Conservation (phyloP, 768 basidiomycete species). For the Pulveroboletus sp. region DNA sequence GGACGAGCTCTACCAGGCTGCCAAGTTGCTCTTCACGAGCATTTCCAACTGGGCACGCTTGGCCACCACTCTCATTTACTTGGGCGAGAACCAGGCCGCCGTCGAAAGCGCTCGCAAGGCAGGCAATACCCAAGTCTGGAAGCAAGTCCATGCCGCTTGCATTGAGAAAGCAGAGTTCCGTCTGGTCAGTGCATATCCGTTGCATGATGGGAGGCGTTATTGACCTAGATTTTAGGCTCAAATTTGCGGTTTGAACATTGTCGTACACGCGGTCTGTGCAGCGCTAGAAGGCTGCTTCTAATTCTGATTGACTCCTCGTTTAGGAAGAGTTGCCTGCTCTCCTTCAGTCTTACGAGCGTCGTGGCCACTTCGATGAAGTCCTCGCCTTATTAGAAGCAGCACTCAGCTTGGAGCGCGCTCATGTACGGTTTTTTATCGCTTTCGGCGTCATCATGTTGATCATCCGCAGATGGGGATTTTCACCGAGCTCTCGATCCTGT, state of each 20-base stretch:
- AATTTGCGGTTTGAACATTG: conserved; percentile 97
- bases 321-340: conserved; percentile 75
- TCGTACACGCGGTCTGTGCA: conserved; percentile 72
- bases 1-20: conserved; percentile 95
- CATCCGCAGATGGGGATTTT: conserved; percentile 84
- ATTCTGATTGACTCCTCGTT: conserved; percentile 1
- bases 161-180: conserved; percentile 98
- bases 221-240: conserved; percentile 57
- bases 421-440: conserved; percentile 43
- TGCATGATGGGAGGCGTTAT: not conserved
- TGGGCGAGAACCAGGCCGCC: conserved; percentile 96
- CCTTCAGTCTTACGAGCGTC: conserved; percentile 81
- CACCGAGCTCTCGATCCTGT: conserved; percentile 86
- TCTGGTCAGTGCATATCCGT: conserved; percentile 45
- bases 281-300: conserved; percentile 7
- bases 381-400: conserved; percentile 90
- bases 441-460: conserved; percentile 12
- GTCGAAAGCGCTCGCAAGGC: conserved; percentile 99
- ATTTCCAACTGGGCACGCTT: conserved; percentile 99
- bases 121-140: conserved; percentile 99
- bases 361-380: conserved; percentile 93
- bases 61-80: conserved; percentile 96
- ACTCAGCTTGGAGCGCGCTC: conserved; percentile 93
- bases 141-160: conserved; percentile 98
- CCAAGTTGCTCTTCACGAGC: conserved; percentile 91